Evolutionary conservation across 176 grass and related monocot genomes (phyloP).

Genomic region (Ananas comosus): DNA sequence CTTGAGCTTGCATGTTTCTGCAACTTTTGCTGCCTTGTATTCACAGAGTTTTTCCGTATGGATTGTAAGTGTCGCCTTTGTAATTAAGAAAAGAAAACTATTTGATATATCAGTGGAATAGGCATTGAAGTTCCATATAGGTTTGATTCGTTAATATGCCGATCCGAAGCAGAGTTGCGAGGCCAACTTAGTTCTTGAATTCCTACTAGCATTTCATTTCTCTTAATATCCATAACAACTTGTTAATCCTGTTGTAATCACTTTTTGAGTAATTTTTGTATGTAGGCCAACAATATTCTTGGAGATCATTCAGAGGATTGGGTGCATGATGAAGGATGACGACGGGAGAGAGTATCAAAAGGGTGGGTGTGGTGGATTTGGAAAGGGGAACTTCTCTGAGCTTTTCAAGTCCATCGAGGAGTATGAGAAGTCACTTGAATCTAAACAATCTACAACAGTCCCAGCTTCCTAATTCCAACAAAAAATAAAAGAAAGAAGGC

Average conservation of each 20-base stretch:
- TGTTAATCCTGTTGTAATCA: conserved; percentile 16
- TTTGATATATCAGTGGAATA: no score
- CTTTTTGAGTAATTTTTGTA: conserved; percentile 3
- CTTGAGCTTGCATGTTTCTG: no score
- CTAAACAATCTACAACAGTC: conserved; percentile 33
- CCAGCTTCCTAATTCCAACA: conserved; percentile 23
- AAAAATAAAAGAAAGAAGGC: not conserved
- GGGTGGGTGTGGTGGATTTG: conserved; percentile 69
- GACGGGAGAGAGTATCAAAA: conserved; percentile 66
- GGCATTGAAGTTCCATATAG: no score
- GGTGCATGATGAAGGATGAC: conserved; percentile 69
- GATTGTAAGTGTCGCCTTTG: no score
- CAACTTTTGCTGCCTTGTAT: no score
- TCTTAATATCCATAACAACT: not conserved
- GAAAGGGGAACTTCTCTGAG: conserved; percentile 88
- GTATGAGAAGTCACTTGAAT: conserved; percentile 78
- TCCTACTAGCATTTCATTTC: not conserved
- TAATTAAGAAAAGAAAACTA: no score
- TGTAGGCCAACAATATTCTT: conserved; percentile 81
- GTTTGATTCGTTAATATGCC: no score
- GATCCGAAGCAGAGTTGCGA: no score
- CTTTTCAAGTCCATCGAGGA: conserved; percentile 86
- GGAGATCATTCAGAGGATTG: conserved; percentile 87
- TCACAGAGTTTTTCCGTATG: no score
- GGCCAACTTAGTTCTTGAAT: no score